phyloP scores from a whole-genome alignment of 129 eudicot genomes.

The Flaveria robusta region DNA sequence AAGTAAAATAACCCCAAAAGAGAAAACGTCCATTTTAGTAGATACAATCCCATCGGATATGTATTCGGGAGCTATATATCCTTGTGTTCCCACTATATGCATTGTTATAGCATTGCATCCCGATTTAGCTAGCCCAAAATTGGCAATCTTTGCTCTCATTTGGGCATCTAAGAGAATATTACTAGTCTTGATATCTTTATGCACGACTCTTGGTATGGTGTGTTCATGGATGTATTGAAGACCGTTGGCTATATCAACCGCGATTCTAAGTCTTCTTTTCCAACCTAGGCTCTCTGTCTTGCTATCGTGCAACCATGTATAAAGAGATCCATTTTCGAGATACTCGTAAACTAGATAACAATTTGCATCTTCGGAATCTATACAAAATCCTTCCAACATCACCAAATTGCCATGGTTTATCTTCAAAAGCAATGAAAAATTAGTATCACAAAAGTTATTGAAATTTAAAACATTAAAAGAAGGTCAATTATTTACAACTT shows the following conservation, averaged over 20 bases:
- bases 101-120: conserved; percentile 96
- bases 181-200: conserved; percentile 85
- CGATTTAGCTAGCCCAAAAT: conserved; percentile 91
- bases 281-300: conserved; percentile 49
- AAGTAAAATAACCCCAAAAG: conserved; percentile 83
- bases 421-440: conserved; percentile 35
- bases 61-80: conserved; percentile 91
- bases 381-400: conserved; percentile 91
- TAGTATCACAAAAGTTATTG: neutral
- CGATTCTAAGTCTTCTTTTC: conserved; percentile 68
- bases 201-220: conserved; percentile 86
- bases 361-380: conserved; percentile 71
- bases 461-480: too few relatives aligned
- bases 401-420: conserved; percentile 96
- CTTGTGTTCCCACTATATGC: conserved; percentile 95
- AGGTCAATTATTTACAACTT: neutral
- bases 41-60: conserved; percentile 79
- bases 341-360: conserved; percentile 89
- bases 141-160: conserved; percentile 93
- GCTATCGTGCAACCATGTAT: conserved; percentile 60
- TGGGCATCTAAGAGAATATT: conserved; percentile 78
- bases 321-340: conserved; percentile 83
- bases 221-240: conserved; percentile 95
- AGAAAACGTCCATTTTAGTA: conserved; percentile 82
- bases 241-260: conserved; percentile 84